Evolutionary conservation across 768 basidiomycete genomes (phyloP).

Genomic region (Cystoderma amianthinum): DNA sequence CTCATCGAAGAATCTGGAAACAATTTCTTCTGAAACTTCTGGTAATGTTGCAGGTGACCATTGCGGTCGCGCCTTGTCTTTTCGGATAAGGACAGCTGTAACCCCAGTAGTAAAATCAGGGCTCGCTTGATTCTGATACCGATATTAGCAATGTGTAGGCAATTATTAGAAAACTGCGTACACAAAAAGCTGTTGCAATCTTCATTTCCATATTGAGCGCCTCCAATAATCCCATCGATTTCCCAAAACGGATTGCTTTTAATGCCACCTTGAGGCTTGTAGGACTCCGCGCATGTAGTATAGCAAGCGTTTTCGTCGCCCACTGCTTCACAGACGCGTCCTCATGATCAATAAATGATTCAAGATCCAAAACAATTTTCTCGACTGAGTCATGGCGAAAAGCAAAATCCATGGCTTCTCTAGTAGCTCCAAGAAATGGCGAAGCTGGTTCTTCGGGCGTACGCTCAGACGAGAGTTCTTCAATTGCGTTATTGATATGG

Average conservation of each 20-base stretch:
- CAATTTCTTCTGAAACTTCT: slow-evolving; percentile 54
- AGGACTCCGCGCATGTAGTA: slow-evolving; percentile 70
- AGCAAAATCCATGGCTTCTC: slow-evolving; percentile 74
- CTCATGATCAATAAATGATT: slow-evolving; percentile 27
- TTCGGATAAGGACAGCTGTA: slow-evolving; percentile 49
- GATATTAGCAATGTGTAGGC: slow-evolving; percentile 9
- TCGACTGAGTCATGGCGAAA: slow-evolving; percentile 72
- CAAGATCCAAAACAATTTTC: slow-evolving; percentile 56
- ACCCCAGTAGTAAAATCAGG: slow-evolving; percentile 85
- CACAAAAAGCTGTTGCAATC: slow-evolving; percentile 86
- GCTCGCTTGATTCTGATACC: slow-evolving; percentile 59
- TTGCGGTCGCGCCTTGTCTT: slow-evolving; percentile 40
- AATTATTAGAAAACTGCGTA: slow-evolving; percentile 34
- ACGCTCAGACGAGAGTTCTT: slow-evolving; percentile 69
- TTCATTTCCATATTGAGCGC: slow-evolving; percentile 80
- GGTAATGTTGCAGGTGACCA: slow-evolving; percentile 67
- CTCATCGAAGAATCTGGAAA: slow-evolving; percentile 60
- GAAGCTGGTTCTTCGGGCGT: slow-evolving; percentile 46
- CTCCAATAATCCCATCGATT: slow-evolving; percentile 49
- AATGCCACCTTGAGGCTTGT: slow-evolving; percentile 92
- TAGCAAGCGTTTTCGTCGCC: slow-evolving; percentile 64
- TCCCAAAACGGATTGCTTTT: slow-evolving; percentile 69
- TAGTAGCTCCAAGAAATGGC: slow-evolving; percentile 50
- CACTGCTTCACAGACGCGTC: slow-evolving; percentile 52
- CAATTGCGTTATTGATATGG: slow-evolving; percentile 48